A percentile compares a stretch with the other conserved stretches of the same genome.
These are phyloP conservation scores for Mortierella sp. DNA, from an alignment of 371 early-diverging fungal species.

Conservation along the genomic window DNA sequence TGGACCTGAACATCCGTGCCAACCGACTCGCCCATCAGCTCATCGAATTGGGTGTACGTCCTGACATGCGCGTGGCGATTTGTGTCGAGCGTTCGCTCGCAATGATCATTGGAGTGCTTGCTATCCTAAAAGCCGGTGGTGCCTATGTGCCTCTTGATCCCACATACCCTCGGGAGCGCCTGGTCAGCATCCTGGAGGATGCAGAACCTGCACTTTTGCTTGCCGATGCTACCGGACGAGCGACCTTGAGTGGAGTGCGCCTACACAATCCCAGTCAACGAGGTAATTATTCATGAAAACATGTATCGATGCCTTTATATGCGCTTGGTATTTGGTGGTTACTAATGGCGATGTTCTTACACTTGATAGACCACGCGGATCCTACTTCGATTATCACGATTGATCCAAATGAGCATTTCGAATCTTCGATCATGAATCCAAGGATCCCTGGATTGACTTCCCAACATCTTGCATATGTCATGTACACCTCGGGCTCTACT, in stretches of 20 bases:
- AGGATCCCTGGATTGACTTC: not conserved
- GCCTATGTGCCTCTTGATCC: constrained; percentile 17
- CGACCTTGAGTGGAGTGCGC: not conserved
- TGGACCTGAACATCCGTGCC: constrained; percentile 2
- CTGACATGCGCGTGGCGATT: constrained; percentile 10
- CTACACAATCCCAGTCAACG: not conserved
- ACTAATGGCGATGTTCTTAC: too few relatives aligned
- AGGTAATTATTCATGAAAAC: too few relatives aligned
- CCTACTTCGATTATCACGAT: not conserved
- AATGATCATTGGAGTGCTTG: constrained; percentile 4
- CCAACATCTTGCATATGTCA: constrained; percentile 24
- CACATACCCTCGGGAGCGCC: constrained; percentile 1
- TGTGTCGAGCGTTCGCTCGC: constrained; percentile 5
- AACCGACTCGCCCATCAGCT: constrained; percentile 10
- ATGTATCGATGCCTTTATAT: too few relatives aligned
- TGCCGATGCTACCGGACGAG: not conserved
- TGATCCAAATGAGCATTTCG: not conserved
- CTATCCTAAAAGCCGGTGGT: constrained; percentile 17
- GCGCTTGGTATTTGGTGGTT: too few relatives aligned
- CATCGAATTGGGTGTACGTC: constrained; percentile 4
- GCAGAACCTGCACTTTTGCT: not conserved
- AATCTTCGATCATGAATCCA: not conserved
- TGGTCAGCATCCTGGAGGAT: constrained; percentile 5
- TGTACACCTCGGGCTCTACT: constrained; percentile 61
- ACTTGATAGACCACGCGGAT: not conserved